Base-by-base conservation (phyloP, 2,329 filamentous ascomycete genomes). In the Calonectria pauciramosa region DNA sequence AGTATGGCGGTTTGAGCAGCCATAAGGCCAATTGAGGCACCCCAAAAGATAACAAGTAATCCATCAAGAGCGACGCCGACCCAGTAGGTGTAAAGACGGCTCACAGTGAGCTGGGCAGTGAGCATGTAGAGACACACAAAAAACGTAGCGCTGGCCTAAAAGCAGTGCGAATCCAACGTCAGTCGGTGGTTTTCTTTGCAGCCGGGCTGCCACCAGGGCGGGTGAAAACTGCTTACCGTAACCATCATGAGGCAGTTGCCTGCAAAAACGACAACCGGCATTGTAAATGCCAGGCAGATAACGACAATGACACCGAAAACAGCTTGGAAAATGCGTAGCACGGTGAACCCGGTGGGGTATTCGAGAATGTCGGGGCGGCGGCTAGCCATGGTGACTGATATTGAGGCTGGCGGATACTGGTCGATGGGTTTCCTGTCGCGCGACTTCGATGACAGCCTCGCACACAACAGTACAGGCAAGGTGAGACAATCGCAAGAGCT, bases 1-100 rank as follows among this genome's bases (percentile, higher is more conserved):
- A 78, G 71, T 3, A 80, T 63, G 2, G 83, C 82, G 14, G 86
- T 83, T 52, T 85, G 78, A n/a, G 75, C 56, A 9, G 87, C 87
- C 8, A 87, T 80, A 14, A 88, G 76, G 13, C 84, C 86, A 51
- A 89, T 87, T 0, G 86, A 84, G 66, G 83, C 77, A 41, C 89
- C 82, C 90, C 90, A 92, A 80, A 91, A 88, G 70, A 92, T 73
- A 65, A 89, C 79, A 36, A 89, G 86, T 68, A 89, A 85, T 18
- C 88, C 85, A 76, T 92, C 90, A 38, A 91, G 83, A 20, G 83
- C 84, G 3, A 91, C 81, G 9, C 89, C 84, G 28, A 88, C 87
- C 87, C 89, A 91, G 82, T 89, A 89, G 81, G 91, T 91, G 82
- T 88, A 90, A 18, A 85, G 78, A 3, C 81, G 81, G n/a, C 85